phyloP scores from a whole-genome alignment of 257 asterid genomes.

The Ocimum tenuiflorum region DNA sequence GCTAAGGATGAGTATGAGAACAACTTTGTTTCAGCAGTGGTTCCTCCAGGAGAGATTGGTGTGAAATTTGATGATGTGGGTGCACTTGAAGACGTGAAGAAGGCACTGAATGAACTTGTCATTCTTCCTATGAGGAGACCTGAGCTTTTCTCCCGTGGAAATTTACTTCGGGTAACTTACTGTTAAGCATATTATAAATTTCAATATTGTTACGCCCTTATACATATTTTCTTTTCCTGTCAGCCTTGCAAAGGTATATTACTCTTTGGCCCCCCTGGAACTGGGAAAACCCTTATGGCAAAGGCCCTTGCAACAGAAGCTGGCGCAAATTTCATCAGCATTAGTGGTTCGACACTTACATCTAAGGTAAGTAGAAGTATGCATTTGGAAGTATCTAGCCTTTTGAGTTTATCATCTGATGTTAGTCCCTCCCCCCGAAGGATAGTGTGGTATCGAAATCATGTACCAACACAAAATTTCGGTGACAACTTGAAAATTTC shows the following conservation, averaged over 20 bases:
- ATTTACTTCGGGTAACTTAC: slow-evolving; percentile 72
- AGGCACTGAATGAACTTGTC: slow-evolving; percentile 85
- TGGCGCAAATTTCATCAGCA: slow-evolving; percentile 91
- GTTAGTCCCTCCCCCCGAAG: not conserved
- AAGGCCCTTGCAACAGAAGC: slow-evolving; percentile 99
- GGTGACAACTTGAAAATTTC: too few relatives aligned
- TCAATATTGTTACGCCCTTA: not conserved
- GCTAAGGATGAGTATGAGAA: slow-evolving; percentile 95
- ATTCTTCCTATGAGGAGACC: slow-evolving; percentile 98
- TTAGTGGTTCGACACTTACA: slow-evolving; percentile 95
- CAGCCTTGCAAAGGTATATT: slow-evolving; percentile 99
- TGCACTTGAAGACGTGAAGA: slow-evolving; percentile 95
- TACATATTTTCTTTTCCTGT: slow-evolving; percentile 4
- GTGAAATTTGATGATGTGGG: slow-evolving; percentile 93
- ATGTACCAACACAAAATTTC: too few relatives aligned
- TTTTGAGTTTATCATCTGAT: slow-evolving; percentile 2
- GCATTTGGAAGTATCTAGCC: not conserved
- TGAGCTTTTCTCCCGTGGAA: slow-evolving; percentile 90
- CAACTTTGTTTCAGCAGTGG: slow-evolving; percentile 93
- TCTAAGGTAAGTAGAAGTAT: slow-evolving; percentile 54
- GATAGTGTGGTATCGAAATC: too few relatives aligned
- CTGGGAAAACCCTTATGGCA: slow-evolving; percentile 97
- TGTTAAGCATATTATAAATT: not conserved
- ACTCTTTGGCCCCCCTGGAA: slow-evolving; percentile 99
- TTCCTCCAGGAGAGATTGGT: slow-evolving; percentile 96